Evolutionary conservation across 2,329 filamentous ascomycete genomes (phyloP).

Genomic region (Sporothrix protearum): DNA sequence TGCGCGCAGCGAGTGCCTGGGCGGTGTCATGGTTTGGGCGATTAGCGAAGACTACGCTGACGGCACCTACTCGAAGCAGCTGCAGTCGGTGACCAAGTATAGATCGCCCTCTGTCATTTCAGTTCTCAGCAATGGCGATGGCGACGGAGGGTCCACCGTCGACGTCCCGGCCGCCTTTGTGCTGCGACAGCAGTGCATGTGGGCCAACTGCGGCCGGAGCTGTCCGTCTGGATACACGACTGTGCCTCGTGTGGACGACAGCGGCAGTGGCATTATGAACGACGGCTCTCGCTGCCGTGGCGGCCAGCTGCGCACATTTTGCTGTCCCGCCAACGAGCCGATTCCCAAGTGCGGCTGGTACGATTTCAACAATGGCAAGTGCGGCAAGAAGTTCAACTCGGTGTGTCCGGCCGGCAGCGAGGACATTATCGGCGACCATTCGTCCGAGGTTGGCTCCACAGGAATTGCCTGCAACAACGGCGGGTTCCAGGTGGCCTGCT

Average conservation of each 20-base stretch:
- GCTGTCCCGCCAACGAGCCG: background rate
- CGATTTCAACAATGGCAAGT: constrained; percentile 6
- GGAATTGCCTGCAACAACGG: constrained; percentile 5
- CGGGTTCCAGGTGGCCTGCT: background rate
- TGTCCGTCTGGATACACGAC: background rate
- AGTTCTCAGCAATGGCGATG: background rate
- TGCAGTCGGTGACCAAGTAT: background rate
- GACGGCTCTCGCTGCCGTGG: background rate
- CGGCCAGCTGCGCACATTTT: background rate
- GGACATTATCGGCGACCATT: background rate
- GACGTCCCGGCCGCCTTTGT: background rate
- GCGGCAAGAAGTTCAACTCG: background rate
- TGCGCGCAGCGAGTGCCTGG: constrained; percentile 31
- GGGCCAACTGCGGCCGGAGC: background rate
- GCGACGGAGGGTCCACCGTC: background rate
- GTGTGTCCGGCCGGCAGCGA: background rate
- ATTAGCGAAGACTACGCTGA: constrained; percentile 14
- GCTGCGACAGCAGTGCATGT: background rate
- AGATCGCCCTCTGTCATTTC: background rate
- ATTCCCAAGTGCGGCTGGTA: background rate
- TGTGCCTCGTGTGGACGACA: background rate
- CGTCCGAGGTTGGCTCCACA: background rate
- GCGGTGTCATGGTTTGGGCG: constrained; percentile 29
- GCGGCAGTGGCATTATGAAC: background rate
- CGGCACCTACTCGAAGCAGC: background rate